phyloP scores from a whole-genome alignment of 2,329 filamentous ascomycete genomes.

The Penicillium verrucosum region DNA sequence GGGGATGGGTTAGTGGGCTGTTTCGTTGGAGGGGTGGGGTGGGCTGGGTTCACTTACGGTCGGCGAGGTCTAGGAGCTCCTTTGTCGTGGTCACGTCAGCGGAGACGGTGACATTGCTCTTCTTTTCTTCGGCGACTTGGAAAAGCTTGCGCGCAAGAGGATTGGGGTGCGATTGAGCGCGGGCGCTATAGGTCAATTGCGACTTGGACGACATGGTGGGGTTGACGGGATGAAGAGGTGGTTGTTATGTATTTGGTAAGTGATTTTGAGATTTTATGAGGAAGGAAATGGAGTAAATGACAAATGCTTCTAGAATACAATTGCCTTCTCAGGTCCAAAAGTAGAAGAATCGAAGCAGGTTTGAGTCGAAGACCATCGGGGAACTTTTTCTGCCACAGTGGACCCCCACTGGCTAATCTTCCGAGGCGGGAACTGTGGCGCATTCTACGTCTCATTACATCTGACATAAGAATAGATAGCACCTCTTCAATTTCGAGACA shows the following conservation, averaged over 20 bases:
- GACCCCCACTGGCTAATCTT: not conserved
- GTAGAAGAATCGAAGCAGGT: not conserved
- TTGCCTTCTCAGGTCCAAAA: not conserved
- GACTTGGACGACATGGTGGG: slow-evolving; percentile 45
- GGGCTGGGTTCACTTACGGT: slow-evolving; percentile 36
- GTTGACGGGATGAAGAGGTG: slow-evolving; percentile 15
- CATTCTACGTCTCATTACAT: no score
- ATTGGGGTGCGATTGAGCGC: slow-evolving; percentile 44
- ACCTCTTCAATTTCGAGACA: not conserved
- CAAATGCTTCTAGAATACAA: not conserved
- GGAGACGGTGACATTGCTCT: slow-evolving; percentile 49
- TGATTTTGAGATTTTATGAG: not conserved
- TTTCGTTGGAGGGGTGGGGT: not conserved
- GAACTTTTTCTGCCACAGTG: slow-evolving; percentile 26
- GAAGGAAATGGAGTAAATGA: not conserved
- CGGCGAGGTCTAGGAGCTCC: slow-evolving; percentile 47
- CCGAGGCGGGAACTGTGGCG: not conserved
- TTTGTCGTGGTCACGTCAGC: slow-evolving; percentile 49
- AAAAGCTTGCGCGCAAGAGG: slow-evolving; percentile 45
- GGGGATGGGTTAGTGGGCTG: slow-evolving; percentile 10
- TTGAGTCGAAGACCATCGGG: not conserved
- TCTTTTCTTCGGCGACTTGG: slow-evolving; percentile 45
- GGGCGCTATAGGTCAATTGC: slow-evolving; percentile 38
- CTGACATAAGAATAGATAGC: not conserved
- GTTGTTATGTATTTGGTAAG: not conserved